Base-by-base conservation (phyloP, 1,284 basidiomycete genomes). In the Salmacisia buchloeana region DNA sequence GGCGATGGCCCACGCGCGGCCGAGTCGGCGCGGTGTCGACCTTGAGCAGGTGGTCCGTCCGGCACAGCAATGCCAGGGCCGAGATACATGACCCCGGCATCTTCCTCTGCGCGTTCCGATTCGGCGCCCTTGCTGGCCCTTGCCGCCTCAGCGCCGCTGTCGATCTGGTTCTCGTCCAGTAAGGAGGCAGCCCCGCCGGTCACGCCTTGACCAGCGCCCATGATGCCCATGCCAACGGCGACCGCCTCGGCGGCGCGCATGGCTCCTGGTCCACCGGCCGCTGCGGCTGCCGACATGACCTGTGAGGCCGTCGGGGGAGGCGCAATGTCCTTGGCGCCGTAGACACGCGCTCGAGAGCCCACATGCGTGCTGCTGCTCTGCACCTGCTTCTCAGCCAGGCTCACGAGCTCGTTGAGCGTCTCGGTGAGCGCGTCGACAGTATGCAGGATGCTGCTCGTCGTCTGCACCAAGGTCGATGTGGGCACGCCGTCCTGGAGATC, bases 41-140 rank as follows among this genome's bases (percentile, higher is more conserved):
- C 66, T 39, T 31, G 21, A 2, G 68, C 60, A 2, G 71, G 58
- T 3, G 71, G 71, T 0, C 73, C 73, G 34, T 74, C 73, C 9
- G 73, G 73, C 35, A 73, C 74, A 13, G 67, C 69, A 15, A 75
- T 68, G 38, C 71, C 74, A 21, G 74, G 74, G 10, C 72, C 72
- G 13, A 73, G 64, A 45, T 69, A 75, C 70, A 75, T 73, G 59
- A 73, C 70, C 23, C 70, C 71, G 36, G 62, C 61, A 18, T 68
- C 69, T 21, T 69, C 65, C 4, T 23, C 62, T 35, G 13, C 56
- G 54, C 12, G 58, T 61, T 41, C 52, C 70, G 13, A 12, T 6
- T 61, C 33, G 0, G 3, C 57, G 35, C 9, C 25, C 18, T 10
- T 15, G 3, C 57, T n/a, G 34, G 7, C 4, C 10, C 36, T 38